Evolutionary conservation across 768 basidiomycete species (phyloP).

Genomic region (Neoboletus subvelutipes): DNA sequence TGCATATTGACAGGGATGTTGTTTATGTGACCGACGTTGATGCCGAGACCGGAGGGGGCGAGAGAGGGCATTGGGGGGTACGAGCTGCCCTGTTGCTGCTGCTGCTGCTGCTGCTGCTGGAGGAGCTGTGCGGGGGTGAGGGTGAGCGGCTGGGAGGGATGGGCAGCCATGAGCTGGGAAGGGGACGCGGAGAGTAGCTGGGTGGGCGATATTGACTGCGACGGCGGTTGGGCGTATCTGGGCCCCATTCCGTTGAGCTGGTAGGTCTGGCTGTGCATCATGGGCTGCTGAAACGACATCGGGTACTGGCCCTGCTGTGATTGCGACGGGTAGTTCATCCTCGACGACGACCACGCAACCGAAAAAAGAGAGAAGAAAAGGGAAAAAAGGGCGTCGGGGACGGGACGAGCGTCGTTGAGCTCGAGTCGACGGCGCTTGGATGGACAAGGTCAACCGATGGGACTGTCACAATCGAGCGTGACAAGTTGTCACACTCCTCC

Average conservation of each 20-base stretch:
- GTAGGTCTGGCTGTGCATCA: slow-evolving; percentile 19
- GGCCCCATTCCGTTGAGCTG: slow-evolving; percentile 10
- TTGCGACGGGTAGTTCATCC: slow-evolving; percentile 29
- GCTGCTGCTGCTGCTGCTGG: slow-evolving; percentile 38
- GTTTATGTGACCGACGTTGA: background rate
- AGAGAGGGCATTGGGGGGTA: slow-evolving; percentile 14
- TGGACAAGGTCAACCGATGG: slow-evolving; percentile 15
- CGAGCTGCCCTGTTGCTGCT: slow-evolving; percentile 32
- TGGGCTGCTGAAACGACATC: slow-evolving; percentile 24
- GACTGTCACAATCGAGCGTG: slow-evolving; percentile 26
- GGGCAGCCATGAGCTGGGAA: slow-evolving; percentile 26
- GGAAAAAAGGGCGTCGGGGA: slow-evolving; percentile 1
- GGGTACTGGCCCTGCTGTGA: slow-evolving; percentile 26
- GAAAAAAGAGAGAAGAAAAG: background rate
- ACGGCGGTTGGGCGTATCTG: background rate
- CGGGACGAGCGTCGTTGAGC: background rate
- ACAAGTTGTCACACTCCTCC: slow-evolving; percentile 27
- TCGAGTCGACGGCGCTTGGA: slow-evolving; percentile 1
- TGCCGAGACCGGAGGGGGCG: background rate
- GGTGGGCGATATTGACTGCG: slow-evolving; percentile 26
- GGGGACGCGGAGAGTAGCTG: background rate
- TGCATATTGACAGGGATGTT: slow-evolving; percentile 22
- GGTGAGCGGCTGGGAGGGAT: slow-evolving; percentile 17
- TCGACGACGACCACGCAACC: background rate
- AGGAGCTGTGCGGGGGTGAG: slow-evolving; percentile 39